phyloP scores from a whole-genome alignment of 225 moss, liverwort and hornwort genomes.

The Physcomitrellopsis africana region DNA sequence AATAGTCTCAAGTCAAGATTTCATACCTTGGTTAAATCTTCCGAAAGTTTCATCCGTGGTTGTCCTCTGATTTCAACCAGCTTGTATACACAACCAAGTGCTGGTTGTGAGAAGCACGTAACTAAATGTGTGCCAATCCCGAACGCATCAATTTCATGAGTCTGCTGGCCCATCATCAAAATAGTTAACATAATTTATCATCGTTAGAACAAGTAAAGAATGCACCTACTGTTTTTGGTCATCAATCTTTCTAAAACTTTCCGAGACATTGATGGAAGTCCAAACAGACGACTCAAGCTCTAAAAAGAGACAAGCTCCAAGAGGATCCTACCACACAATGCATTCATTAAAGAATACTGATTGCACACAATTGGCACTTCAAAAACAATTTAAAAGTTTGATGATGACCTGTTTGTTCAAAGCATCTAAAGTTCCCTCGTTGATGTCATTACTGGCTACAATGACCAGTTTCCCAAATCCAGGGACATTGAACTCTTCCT shows the following conservation, averaged over 20 bases:
- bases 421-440: constrained; percentile 85
- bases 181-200: neutral
- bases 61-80: constrained; percentile 92
- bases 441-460: constrained; percentile 92
- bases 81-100: constrained; percentile 95
- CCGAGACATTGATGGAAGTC: neutral
- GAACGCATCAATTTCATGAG: constrained; percentile 95
- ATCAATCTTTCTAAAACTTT: no score
- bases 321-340: neutral
- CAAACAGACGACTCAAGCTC: constrained; percentile 8
- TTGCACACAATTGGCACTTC: neutral
- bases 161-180: constrained; percentile 46
- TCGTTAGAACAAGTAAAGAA: neutral
- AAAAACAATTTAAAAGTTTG: constrained; percentile 1
- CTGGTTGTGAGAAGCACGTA: constrained; percentile 89
- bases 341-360: neutral
- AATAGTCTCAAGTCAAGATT: neutral
- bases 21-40: constrained; percentile 79
- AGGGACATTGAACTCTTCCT: constrained; percentile 68
- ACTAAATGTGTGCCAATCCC: constrained; percentile 96
- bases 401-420: constrained; percentile 83
- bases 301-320: neutral
- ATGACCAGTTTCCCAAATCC: constrained; percentile 80
- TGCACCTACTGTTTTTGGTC: neutral
- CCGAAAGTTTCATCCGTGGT: constrained; percentile 91